Base-by-base conservation (phyloP, 2,329 filamentous ascomycete genomes). In the Aspergillus texensis region DNA sequence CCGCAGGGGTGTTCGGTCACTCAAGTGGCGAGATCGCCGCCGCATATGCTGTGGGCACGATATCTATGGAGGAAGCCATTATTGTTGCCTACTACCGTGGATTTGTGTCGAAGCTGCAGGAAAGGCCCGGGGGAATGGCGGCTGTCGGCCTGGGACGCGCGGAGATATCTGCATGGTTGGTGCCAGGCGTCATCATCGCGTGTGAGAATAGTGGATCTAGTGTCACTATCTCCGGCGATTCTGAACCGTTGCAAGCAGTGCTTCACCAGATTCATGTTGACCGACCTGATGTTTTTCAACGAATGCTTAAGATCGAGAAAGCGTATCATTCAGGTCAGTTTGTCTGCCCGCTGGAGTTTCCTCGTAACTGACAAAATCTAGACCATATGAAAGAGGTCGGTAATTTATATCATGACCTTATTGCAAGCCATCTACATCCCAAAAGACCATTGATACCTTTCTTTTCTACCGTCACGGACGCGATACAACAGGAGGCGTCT, bases 21-120 rank as follows among this genome's bases (percentile, higher is more conserved):
- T 75, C 73, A 0, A 74, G 71, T 4, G 75, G 75, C 3, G 75
- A 77, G 41, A 75, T 83, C 12, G 65, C 36, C 6, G 65, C 63
- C 0, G 67, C 65, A 6, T 68, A 53, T 41, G 63, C 64, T 8
- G 61, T 53, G 19, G 59, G 60, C 2, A 28, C 28, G 55, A 39
- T 60, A 5, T 57, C 32, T 12, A 6, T 5, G 80, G 56, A 57
- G 5, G 50, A 58, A 2, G 53, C 58, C 4, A 53, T 60, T 8
- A 8, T 28, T 6, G 43, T 57, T 34, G 50, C 46, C 2, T 63
- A 58, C 24, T 55, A 46, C 21, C 48, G 61, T 11, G 61, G 57
- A 24, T 26, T n/a, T 30, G 48, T 60, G 26, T 26, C 46, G 4
- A 4, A 24, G 12, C 12, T 60, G 57, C 1, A 77, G 82, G 2